Conservation (phyloP, 2,329 filamentous ascomycete genomes). For the Neofusicoccum umdonicola region DNA sequence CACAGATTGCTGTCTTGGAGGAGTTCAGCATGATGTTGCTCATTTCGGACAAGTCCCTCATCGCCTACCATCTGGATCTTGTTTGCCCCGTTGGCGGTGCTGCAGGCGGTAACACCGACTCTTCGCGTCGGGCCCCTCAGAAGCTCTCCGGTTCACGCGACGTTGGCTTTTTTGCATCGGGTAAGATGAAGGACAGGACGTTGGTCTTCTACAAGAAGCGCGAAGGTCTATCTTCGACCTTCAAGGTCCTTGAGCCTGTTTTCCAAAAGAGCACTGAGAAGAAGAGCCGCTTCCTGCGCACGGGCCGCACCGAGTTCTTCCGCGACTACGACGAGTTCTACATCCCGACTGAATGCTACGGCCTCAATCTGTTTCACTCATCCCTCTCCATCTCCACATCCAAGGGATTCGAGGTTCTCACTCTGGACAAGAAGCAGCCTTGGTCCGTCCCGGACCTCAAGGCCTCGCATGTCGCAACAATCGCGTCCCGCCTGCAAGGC, state of each 20-base stretch:
- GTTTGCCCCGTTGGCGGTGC: conserved; percentile 59
- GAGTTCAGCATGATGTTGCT: conserved; percentile 92
- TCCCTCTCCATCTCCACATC: conserved; percentile 89
- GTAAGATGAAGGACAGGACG: conserved; percentile 93
- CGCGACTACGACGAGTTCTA: conserved; percentile 99
- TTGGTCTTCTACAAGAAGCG: conserved; percentile 97
- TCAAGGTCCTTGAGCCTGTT: conserved; percentile 93
- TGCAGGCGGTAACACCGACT: conserved; percentile 61
- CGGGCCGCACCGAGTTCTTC: conserved; percentile 88
- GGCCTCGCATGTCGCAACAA: conserved; percentile 74
- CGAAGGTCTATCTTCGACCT: conserved; percentile 86
- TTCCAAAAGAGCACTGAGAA: conserved; percentile 89
- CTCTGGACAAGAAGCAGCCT: conserved; percentile 93
- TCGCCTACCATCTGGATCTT: conserved; percentile 90
- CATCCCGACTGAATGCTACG: conserved; percentile 90
- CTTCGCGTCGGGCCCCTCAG: conserved; percentile 80
- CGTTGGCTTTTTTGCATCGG: conserved; percentile 93
- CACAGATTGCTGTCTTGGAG: conserved; percentile 90
- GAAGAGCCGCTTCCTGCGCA: conserved; percentile 66
- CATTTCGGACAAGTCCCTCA: conserved; percentile 85
- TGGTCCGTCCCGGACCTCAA: conserved; percentile 90
- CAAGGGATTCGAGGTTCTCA: conserved; percentile 93
- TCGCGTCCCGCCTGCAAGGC: conserved; percentile 76
- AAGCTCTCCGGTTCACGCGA: conserved; percentile 83
- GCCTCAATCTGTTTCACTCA: conserved; percentile 92